These are phyloP conservation scores for Penicillium crystallinum DNA, from an alignment of 495 filamentous ascomycete genomes.

Conservation along the genomic window DNA sequence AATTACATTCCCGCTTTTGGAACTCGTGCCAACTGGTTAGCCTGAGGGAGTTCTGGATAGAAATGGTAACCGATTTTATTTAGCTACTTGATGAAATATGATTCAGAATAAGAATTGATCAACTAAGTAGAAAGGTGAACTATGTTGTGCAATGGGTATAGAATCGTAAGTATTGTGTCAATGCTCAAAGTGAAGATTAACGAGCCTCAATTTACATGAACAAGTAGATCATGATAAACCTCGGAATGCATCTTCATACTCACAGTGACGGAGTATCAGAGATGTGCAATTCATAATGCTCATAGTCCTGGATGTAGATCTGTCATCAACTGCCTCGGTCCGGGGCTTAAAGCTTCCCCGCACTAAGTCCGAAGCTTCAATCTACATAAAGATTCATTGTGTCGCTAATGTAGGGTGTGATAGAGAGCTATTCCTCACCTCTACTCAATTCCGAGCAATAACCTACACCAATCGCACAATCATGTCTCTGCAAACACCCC, in stretches of 20 bases:
- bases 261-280: too few species aligned
- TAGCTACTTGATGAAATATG: neutral
- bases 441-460: neutral
- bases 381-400: too few species aligned
- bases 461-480: conserved; percentile 16
- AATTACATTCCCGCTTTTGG: conserved; percentile 30
- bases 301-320: neutral
- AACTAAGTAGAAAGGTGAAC: too few species aligned
- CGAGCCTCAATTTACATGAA: too few species aligned
- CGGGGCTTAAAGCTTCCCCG: conserved; percentile 25
- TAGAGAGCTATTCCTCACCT: neutral
- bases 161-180: too few species aligned
- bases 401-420: too few species aligned
- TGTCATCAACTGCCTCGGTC: conserved; percentile 21
- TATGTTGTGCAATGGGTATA: too few species aligned
- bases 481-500: conserved; percentile 65
- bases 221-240: too few species aligned
- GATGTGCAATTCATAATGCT: too few species aligned
- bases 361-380: conserved; percentile 8
- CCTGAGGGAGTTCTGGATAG: too few species aligned
- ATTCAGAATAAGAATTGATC: neutral
- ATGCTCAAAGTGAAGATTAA: too few species aligned
- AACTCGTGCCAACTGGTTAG: neutral
- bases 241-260: too few species aligned
- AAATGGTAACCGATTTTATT: neutral